Conservation (phyloP, 2,329 filamentous ascomycete species). For the Talaromyces sp. region DNA sequence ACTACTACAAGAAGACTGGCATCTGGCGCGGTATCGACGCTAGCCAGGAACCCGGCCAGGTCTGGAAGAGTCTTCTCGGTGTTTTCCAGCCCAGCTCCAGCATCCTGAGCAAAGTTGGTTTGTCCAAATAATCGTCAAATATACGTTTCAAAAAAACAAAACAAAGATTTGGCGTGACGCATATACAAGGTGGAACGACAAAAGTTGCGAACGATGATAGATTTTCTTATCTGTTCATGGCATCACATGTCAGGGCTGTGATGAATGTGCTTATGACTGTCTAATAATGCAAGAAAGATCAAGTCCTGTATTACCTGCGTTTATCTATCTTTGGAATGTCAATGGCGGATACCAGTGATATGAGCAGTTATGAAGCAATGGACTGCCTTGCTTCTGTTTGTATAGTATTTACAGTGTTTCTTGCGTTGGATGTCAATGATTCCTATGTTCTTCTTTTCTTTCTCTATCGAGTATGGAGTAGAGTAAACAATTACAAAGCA, state of each 20-base stretch:
- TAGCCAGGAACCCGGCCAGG: slow-evolving; percentile 89
- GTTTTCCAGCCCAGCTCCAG: slow-evolving; percentile 58
- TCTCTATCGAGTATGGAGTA: background rate
- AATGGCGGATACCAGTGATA: slow-evolving; percentile 12
- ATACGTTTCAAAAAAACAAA: no score
- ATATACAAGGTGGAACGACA: background rate
- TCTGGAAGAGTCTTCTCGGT: slow-evolving; percentile 88
- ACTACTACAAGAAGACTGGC: slow-evolving; percentile 94
- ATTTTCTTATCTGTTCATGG: background rate
- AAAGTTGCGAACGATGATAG: slow-evolving; percentile 1
- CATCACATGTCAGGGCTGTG: slow-evolving; percentile 8
- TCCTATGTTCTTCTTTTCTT: background rate
- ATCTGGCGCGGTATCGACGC: slow-evolving; percentile 97
- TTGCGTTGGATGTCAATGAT: slow-evolving; percentile 6
- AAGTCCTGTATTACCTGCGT: slow-evolving; percentile 13
- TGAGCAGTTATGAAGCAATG: slow-evolving; percentile 12
- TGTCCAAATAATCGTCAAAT: slow-evolving; percentile 45
- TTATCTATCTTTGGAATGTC: slow-evolving; percentile 17
- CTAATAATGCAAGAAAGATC: slow-evolving; percentile 16
- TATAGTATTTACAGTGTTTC: slow-evolving; percentile 19
- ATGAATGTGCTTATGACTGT: slow-evolving; percentile 19
- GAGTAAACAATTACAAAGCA: slow-evolving; percentile 28
- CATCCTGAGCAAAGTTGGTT: slow-evolving; percentile 54
- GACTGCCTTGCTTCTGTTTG: slow-evolving; percentile 15
- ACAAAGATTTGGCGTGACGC: background rate